Evolutionary conservation across 805 yeast genomes (phyloP), one percentile per base, ranked within the genome.

Genomic region (Saccharomycopsis fibuligera): DNA sequence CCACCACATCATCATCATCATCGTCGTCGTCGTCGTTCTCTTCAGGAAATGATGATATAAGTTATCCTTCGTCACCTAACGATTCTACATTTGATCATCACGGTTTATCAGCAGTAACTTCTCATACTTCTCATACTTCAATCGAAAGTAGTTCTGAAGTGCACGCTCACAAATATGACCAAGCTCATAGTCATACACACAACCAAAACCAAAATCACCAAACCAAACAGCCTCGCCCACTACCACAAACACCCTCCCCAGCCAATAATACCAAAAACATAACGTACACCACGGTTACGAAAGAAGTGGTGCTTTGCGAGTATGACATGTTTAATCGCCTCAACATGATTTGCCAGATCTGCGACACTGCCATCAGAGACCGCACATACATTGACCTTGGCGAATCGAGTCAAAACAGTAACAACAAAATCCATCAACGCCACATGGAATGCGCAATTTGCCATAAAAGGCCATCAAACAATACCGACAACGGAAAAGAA

Each of bases 401-500:
- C 57, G 95, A 95, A 12, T 78, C 81, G 57, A 86, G 90, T 60
- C 91, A 87, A 63, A 98, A 93, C 60, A 81, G 90, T 45, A 96
- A 93, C 57, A 99, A 93, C 65, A 27, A 27, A 27, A n/a, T n/a
- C n/a, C n/a, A n/a, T n/a, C n/a, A n/a, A n/a, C n/a, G n/a, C n/a
- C n/a, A n/a, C n/a, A n/a, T n/a, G n/a, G n/a, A n/a, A n/a, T n/a
- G n/a, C n/a, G n/a, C n/a, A n/a, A n/a, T n/a, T n/a, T n/a, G n/a
- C n/a, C n/a, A n/a, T n/a, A 27, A 27, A 12, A 27, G 31, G 10
- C 31, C 31, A 8, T 27, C 31, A 8, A 8, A 8, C 31, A 29
- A 12, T 29, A 29, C 31, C 8, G 31, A 29, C 12, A 17, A 12
- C 19, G 17, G 19, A 12, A 8, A 6, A 8, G 37, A 9, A 8